phyloP scores from a whole-genome alignment of 345 rosid species.

The Chamaenerion angustifolium region DNA sequence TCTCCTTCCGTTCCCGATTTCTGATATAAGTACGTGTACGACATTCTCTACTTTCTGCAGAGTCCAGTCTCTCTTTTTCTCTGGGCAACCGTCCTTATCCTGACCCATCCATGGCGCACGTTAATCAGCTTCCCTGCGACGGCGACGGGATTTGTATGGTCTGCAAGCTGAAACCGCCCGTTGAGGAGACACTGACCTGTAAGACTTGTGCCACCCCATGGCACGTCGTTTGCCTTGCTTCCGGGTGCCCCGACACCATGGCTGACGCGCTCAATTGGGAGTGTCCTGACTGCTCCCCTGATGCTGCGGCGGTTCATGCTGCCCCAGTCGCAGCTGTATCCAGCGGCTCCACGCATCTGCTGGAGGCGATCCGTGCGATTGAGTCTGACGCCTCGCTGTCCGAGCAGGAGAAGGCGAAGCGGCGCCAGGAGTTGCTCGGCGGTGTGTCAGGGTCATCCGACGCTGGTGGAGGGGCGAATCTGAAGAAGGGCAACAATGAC shows the following conservation, averaged over 20 bases:
- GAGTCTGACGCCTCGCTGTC: conserved; percentile 32
- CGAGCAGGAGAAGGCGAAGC: conserved; percentile 41
- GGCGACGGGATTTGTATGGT: conserved; percentile 56
- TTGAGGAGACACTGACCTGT: conserved; percentile 42
- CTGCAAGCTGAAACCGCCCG: conserved; percentile 27
- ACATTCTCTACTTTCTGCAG: too few relatives aligned
- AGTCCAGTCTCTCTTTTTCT: background rate
- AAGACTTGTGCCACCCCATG: conserved; percentile 52
- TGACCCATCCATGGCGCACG: conserved; percentile 22
- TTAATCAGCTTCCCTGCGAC: conserved; percentile 47
- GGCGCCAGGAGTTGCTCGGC: conserved; percentile 38
- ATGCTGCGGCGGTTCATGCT: background rate
- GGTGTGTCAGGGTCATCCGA: conserved; percentile 15
- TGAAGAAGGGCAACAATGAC: conserved; percentile 12
- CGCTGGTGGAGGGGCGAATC: conserved; percentile 5
- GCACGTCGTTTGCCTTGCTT: conserved; percentile 49
- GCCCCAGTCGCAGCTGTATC: conserved; percentile 11
- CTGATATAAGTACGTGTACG: too few relatives aligned
- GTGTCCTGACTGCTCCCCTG: conserved; percentile 51
- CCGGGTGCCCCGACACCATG: conserved; percentile 25
- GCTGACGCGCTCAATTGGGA: conserved; percentile 36
- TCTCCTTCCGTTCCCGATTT: too few relatives aligned
- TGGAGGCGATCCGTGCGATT: conserved; percentile 38
- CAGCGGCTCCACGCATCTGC: conserved; percentile 23
- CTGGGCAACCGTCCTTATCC: conserved; percentile 2